Evolutionary conservation across 495 filamentous ascomycete species (phyloP), one percentile per base, ranked within the genome.

Genomic region (Xylaria castorea): DNA sequence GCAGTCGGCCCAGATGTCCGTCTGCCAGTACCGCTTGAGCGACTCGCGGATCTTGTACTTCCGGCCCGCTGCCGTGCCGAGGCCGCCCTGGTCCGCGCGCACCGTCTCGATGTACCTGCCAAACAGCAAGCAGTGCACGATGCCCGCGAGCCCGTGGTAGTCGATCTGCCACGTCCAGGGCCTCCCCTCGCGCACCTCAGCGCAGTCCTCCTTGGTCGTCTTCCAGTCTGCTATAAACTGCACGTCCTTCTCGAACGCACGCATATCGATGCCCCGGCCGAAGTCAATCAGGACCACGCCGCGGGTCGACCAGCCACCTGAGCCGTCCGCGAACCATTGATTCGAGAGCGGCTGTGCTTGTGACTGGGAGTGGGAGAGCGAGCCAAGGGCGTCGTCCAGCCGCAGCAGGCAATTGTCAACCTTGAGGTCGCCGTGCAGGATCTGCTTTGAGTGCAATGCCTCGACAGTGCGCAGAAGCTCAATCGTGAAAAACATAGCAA

Each of bases 131-230:
- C 88, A 89, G 77, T 98, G 94, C 18, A 98, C 82, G 18, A 92
- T 92, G 8, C 93, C 93, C 0, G 96, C 96, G 0, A 97, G 84
- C 38, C 96, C 96, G 81, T 95, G 93, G 68, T 98, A 94, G 80
- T 99, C 96, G 70, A 97, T 91, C 78, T 99, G 96, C 81, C 93
- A 97, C 0, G 95, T 98, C 96, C 96, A 99, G 2, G 93, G 93
- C 16, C 95, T 86, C 74, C 92, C 86, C 83, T 98, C 95, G 51
- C 94, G 90, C 86, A 98, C 97, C 85, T 99, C 96, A 48, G 92
- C 91, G 81, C 96, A 98, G 78, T 99, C 96, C 66, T 92, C 89
- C 34, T 90, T 86, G 25, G 87, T 86, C 3, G 92, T 92, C 80
- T 94, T 91, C 96, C 97, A 99, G 80, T 98, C 95, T 2, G 95